Evolutionary conservation across 768 basidiomycete genomes (phyloP).

Genomic region (Lentinula sp.): DNA sequence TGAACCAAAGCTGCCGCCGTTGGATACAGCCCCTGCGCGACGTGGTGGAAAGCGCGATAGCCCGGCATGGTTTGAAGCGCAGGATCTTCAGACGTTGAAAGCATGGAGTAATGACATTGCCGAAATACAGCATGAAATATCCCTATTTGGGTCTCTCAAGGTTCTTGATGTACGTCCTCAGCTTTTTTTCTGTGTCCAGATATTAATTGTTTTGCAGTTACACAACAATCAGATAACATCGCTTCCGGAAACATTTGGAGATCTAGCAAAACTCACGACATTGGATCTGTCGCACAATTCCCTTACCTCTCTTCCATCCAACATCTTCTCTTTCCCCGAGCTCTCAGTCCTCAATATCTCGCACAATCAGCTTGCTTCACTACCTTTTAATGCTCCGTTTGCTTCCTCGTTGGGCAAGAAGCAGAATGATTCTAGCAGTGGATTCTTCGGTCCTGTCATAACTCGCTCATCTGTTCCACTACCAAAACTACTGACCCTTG

Average conservation of each 20-base stretch:
- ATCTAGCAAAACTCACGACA: slow-evolving; percentile 58
- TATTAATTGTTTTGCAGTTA: slow-evolving; percentile 35
- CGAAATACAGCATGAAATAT: slow-evolving; percentile 78
- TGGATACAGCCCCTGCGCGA: slow-evolving; percentile 24
- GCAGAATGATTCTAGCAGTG: slow-evolving; percentile 19
- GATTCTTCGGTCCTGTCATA: slow-evolving; percentile 61
- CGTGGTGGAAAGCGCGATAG: slow-evolving; percentile 35
- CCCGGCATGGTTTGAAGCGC: slow-evolving; percentile 77
- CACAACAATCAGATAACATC: slow-evolving; percentile 65
- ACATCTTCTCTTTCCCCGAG: slow-evolving; percentile 63
- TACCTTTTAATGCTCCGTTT: slow-evolving; percentile 64
- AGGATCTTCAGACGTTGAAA: slow-evolving; percentile 71
- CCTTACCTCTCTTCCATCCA: slow-evolving; percentile 53
- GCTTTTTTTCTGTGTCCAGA: background rate
- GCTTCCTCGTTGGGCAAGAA: background rate
- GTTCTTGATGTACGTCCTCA: slow-evolving; percentile 61
- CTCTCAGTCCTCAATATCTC: slow-evolving; percentile 65
- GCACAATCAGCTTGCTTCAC: slow-evolving; percentile 54
- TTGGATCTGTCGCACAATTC: slow-evolving; percentile 75
- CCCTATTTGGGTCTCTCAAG: slow-evolving; percentile 79
- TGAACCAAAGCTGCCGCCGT: slow-evolving; percentile 46
- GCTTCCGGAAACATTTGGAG: slow-evolving; percentile 61
- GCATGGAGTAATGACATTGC: slow-evolving; percentile 76
- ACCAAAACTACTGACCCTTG: slow-evolving; percentile 57
- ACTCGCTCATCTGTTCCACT: slow-evolving; percentile 57